Base-by-base conservation (phyloP, 257 asterid species). In the Striga asiatica region DNA sequence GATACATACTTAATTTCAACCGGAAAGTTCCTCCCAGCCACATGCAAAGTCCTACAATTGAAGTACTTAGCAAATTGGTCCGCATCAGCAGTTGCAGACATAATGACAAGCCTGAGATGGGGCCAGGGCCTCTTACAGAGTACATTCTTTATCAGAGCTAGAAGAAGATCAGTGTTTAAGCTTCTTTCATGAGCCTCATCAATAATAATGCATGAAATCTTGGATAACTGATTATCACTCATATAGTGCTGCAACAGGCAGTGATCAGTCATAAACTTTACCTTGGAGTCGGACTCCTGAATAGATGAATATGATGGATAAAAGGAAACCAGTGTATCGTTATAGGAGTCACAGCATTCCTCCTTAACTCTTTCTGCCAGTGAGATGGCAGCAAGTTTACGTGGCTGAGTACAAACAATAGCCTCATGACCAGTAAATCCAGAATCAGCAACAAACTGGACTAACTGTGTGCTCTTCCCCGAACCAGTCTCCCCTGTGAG, bases 131-230 rank as follows among this genome's bases (percentile, higher is more conserved):
- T 87, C 75, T 55, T 78, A 64, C 78, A 50, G 12, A 91, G 84
- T 64, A 87, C 67, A 20, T 74, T 76, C 83, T 84, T 87, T 46
- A 87, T 61, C 76, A 84, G 55, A 18, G 94, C 95, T 47, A 91
- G 72, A 57, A 91, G 95, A 65, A 91, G 92, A 80, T 91, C 98
- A 6, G 97, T 87, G 70, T 71, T 87, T 60, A 91, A 76, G 78
- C 95, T 91, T 76, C 97, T 82, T 78, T 91, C 98, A 71, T 91
- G 98, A 51, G 97, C 98, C 81, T 91, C 98, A 20, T 91, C 98
- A 66, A 91, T 76, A 59, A 91, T 69, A 67, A 91, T 75, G 77
- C 97, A 91, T 21, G 97, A 84, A 29, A 91, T 64, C 65, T 52
- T 59, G 45, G 94, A 77, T 43, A 91, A 67, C 43, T 68, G 69